Evolutionary conservation across 169 alveolate genomes (phyloP), one percentile per base, ranked within the genome.

Genomic region (Plasmodium knowlesi): DNA sequence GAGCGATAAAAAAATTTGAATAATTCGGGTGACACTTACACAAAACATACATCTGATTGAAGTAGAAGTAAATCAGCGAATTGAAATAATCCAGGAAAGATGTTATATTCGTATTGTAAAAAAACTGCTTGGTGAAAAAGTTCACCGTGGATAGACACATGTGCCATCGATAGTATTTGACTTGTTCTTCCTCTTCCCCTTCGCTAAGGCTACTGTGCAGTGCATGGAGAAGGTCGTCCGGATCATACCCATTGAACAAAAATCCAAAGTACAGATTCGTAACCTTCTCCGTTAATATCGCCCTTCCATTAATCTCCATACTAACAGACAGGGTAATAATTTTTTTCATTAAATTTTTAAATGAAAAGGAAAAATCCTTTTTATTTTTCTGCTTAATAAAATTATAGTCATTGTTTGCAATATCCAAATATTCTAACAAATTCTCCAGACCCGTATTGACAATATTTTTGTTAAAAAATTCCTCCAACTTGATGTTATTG

Each of bases 111-210:
- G 32, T 88, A 30, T 88, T 88, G 72, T 88, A 88, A 39, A 88
- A 88, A 67, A 88, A 88, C 50, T 88, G 94, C 72, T 88, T 70
- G 53, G 94, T 79, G 72, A 88, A 79, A 61, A 88, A 79, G 72
- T 88, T 57, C 41, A 88, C 34, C 16, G 54, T 37, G 16, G 72
- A 2, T 22, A 88, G 72, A 43, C 28, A 79, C 46, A 88, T 16
- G 71, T 67, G 70, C 30, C 70, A 88, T 71, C 57, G 43, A 30
- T 88, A 67, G 72, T 32, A 88, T 19, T 86, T 34, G 16, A 39
- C 19, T 12, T 34, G 28, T 1, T 19, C 71, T 50, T 50, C 25
- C 4, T 19, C 32, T 53, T 50, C 25, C 4, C 10, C 32, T 53
- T 34, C 32, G 5, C n/a, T 72, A 30, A 30, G 9, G 30, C 12